Evolutionary conservation across 306 rosid genomes (phyloP), one percentile per base, ranked within the genome.

Genomic region (Medicago truncatula): DNA sequence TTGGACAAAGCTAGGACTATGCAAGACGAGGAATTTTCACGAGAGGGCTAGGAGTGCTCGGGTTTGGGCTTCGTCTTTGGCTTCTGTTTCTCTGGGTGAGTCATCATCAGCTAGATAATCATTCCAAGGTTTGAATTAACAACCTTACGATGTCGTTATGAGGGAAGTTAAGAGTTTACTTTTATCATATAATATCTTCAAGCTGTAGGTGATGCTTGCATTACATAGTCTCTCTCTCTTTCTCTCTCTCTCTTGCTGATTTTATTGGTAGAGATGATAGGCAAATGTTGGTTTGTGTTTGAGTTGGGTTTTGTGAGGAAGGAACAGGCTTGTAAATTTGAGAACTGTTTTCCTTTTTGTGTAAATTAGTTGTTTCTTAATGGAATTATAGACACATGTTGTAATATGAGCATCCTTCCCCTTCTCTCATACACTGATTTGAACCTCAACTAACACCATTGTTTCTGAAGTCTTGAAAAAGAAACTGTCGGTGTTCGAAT

Each of bases 31-130:
- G 75, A 86, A 68, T 78, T 85, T 90, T 79, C 97, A 81, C 3
- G 87, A 80, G 75, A 83, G 91, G 60, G 93, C 93, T 5, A 86
- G 82, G 83, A 89, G 81, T 44, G 96, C 90, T 5, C 83, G 87
- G 31, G 91, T 87, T 78, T 92, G 90, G 97, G 96, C 93, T 7
- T 90, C 97, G 14, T 90, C 97, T 70, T 72, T 92, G 53, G 88
- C 92, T 66, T 88, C 94, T 6, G 97, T 92, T 67, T 87, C 97
- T 31, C 80, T 88, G 46, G 90, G 93, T 2, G 81, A 92, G 74
- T 85, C 95, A 4, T 82, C 92, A 12, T 87, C 85, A 0, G 85
- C 84, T 36, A 83, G 86, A 76, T 71, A 75, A 4, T 78, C 84
- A 9, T 66, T 77, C 54, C 73, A 71, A 77, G 71, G 82, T 83